Conservation (phyloP, 108 stramenopile species). For the Skeletonema costatum region DNA sequence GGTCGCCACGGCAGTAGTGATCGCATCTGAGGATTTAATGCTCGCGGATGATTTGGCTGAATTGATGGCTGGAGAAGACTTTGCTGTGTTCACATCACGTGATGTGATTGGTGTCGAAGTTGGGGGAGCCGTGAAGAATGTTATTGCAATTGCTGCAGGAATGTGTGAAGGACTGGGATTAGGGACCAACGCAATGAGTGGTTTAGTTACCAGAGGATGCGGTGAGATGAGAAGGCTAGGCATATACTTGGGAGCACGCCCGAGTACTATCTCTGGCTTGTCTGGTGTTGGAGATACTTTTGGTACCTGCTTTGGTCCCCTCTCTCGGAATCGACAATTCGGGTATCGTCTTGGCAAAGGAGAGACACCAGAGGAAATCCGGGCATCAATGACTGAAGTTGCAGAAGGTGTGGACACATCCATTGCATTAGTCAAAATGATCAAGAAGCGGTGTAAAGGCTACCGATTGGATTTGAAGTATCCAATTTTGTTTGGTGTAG, state of each 20-base stretch:
- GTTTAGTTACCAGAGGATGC: constrained; percentile 94
- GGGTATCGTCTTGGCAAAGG: constrained; percentile 94
- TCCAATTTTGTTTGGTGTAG: constrained; percentile 96
- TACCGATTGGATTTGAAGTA: constrained; percentile 93
- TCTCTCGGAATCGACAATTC: constrained; percentile 93
- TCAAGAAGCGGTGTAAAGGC: constrained; percentile 85
- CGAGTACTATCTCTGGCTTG: constrained; percentile 89
- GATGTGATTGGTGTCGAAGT: constrained; percentile 97
- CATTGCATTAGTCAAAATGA: constrained; percentile 89
- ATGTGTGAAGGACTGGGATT: constrained; percentile 97
- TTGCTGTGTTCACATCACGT: constrained; percentile 86
- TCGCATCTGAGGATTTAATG: constrained; percentile 89
- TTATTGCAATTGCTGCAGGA: constrained; percentile 96
- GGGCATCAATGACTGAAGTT: constrained; percentile 87
- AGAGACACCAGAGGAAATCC: constrained; percentile 91
- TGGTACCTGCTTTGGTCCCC: constrained; percentile 97
- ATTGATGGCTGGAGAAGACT: constrained; percentile 80
- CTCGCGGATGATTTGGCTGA: constrained; percentile 89
- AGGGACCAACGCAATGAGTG: constrained; percentile 97
- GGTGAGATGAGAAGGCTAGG: constrained; percentile 95
- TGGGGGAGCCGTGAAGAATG: constrained; percentile 97
- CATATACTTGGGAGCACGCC: constrained; percentile 81
- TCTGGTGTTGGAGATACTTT: constrained; percentile 98
- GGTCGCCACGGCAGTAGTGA: constrained; percentile 93
- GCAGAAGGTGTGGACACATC: constrained; percentile 96